Evolutionary conservation across 306 rosid species (phyloP), one percentile per base, ranked within the genome.

Genomic region (Casuarina glauca): DNA sequence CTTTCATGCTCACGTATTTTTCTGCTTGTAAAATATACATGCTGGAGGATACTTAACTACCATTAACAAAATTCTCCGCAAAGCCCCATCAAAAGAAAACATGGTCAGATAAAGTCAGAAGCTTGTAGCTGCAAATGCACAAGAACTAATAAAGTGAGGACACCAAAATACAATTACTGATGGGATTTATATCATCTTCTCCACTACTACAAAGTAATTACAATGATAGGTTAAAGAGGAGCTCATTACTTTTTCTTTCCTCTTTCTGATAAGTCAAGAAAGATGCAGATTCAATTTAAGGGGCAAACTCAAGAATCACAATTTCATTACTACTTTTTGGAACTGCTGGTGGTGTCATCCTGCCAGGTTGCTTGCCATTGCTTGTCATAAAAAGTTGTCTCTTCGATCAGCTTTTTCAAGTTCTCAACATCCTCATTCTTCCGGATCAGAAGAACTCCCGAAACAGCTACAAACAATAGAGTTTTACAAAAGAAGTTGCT

Each of bases 351-450:
- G 60, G 84, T 89, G 80, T 96, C 91, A 63, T 96, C 99, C 88
- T 90, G 89, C 99, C 99, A 96, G 79, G 98, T 93, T 80, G 99
- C 98, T 85, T 91, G 99, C 99, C 99, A 96, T 89, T 96, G 99
- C 87, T 91, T 96, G 86, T 96, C 99, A 66, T 96, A 96, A 76
- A 88, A 96, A n/a, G 98, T 96, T 26, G 99, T 96, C 91, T 93
- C 99, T 0, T 96, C 98, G 3, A 91, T n/a, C 74, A 96, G 90
- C 78, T 87, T 96, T 93, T 91, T 96, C 39, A 96, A 53, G 45
- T 84, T 96, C 4, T 88, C 99, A 13, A 93, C 35, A 80, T 96
- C 99, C 83, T 96, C 99, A 3, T 91, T 96, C 92, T 96, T 91
- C 80, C 99, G 89, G 83, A 96, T 88, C 74, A 93, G 80, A 84